These are phyloP conservation scores for Polytolypa hystricis DNA, from an alignment of 2,329 filamentous ascomycete species.

Conservation along the genomic window DNA sequence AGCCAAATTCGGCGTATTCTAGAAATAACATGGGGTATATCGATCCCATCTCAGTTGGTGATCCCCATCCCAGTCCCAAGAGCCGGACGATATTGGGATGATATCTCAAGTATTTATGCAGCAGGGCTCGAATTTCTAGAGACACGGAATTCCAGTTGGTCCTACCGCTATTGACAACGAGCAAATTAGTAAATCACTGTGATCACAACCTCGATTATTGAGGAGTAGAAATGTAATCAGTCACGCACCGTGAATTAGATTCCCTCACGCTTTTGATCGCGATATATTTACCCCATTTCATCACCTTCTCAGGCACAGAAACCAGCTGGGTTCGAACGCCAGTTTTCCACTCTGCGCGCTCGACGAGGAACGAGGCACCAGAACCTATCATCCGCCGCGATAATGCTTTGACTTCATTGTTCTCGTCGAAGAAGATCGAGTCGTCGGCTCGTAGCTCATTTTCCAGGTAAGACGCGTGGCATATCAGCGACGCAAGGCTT, in stretches of 20 bases:
- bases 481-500: constrained; percentile 4
- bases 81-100: constrained; percentile 3
- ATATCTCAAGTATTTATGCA: constrained; percentile 2
- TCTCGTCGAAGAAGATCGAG: constrained; percentile 3
- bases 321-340: background rate
- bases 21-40: constrained; percentile 1
- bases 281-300: constrained; percentile 2
- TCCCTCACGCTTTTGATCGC: background rate
- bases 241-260: constrained; percentile 1
- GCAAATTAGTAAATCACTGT: background rate
- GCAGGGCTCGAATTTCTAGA: constrained; percentile 2
- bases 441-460: constrained; percentile 2
- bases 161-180: background rate
- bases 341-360: constrained; percentile 2
- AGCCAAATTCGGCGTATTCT: constrained; percentile 3
- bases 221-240: no score
- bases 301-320: background rate
- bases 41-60: background rate
- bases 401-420: constrained; percentile 1
- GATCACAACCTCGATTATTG: background rate
- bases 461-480: constrained; percentile 1
- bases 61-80: constrained; percentile 3
- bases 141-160: constrained; percentile 2
- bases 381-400: constrained; percentile 1
- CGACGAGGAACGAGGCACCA: constrained; percentile 1